Percentiles rank a stretch among this genome's conserved stretches.
Evolutionary conservation across 129 eudicot species (phyloP).

Genomic region (Artemisia argyi): DNA sequence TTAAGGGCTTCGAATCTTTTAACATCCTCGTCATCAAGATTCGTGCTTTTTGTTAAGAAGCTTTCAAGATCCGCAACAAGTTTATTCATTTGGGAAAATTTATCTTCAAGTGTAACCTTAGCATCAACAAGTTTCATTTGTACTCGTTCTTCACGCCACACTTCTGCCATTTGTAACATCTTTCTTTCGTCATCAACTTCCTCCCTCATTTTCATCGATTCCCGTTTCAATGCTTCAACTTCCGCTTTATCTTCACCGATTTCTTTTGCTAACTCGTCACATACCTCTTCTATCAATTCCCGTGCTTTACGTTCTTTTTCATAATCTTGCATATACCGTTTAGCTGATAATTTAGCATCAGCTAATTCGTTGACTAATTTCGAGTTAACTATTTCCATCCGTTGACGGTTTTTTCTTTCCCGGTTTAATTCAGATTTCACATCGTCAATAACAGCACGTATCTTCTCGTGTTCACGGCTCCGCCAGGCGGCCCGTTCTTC

Average conservation of each 20-base stretch:
- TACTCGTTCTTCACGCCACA: constrained; percentile 98
- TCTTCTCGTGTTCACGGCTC: constrained; percentile 87
- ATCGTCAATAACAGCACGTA: constrained; percentile 82
- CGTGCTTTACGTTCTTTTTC: constrained; percentile 83
- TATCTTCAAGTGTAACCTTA: constrained; percentile 79
- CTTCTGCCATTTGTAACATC: constrained; percentile 98
- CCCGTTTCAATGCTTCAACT: constrained; percentile 76
- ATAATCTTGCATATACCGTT: constrained; percentile 75
- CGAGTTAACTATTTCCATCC: constrained; percentile 76
- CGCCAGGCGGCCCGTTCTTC: constrained; percentile 89
- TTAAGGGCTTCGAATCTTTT: constrained; percentile 56
- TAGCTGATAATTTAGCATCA: constrained; percentile 66
- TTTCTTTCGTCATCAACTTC: constrained; percentile 97
- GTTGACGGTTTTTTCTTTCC: constrained; percentile 74
- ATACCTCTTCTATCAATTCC: constrained; percentile 79
- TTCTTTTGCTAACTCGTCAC: constrained; percentile 95
- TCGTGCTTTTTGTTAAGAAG: constrained; percentile 50
- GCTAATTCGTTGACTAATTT: constrained; percentile 75
- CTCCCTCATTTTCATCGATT: constrained; percentile 68
- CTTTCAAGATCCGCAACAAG: constrained; percentile 55
- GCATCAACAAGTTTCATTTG: constrained; percentile 95
- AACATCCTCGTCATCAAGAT: constrained; percentile 42
- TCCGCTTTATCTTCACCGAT: constrained; percentile 93
- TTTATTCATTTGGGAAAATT: constrained; percentile 63
- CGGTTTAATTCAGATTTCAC: constrained; percentile 61